Evolutionary conservation across 75 land plant species (phyloP).

Genomic region (Larix kaempferi): DNA sequence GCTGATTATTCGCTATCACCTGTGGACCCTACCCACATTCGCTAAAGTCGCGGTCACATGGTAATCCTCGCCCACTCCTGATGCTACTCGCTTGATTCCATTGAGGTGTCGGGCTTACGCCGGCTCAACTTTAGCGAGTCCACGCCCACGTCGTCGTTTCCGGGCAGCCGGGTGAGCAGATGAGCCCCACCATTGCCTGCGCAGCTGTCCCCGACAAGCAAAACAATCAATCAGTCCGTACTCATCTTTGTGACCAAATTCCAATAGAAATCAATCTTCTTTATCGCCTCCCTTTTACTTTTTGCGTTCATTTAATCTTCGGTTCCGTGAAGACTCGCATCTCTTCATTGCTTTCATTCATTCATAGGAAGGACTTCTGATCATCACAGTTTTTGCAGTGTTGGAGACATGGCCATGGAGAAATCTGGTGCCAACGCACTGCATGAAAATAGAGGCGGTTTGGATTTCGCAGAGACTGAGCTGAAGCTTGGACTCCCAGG

Average conservation of each 20-base stretch:
- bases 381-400: neutral
- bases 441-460: neutral
- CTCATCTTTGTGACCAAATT: too few species aligned
- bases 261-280: constrained; percentile 5
- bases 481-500: constrained; percentile 53
- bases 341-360: too few species aligned
- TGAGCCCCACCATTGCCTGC: constrained; percentile 7
- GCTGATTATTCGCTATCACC: neutral
- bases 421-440: neutral
- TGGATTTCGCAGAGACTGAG: constrained; percentile 55
- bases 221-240: too few species aligned
- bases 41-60: neutral
- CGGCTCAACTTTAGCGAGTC: neutral
- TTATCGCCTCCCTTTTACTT: constrained; percentile 3
- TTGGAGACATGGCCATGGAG: neutral
- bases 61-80: neutral
- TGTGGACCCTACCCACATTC: too few species aligned
- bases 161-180: neutral
- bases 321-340: too few species aligned
- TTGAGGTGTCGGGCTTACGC: neutral
- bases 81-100: neutral
- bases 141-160: neutral
- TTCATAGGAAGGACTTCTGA: neutral
- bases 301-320: neutral
- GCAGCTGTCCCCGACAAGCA: too few species aligned